Evolutionary conservation across 345 rosid species (phyloP), one percentile per base, ranked within the genome.

Genomic region (Pistacia vera): DNA sequence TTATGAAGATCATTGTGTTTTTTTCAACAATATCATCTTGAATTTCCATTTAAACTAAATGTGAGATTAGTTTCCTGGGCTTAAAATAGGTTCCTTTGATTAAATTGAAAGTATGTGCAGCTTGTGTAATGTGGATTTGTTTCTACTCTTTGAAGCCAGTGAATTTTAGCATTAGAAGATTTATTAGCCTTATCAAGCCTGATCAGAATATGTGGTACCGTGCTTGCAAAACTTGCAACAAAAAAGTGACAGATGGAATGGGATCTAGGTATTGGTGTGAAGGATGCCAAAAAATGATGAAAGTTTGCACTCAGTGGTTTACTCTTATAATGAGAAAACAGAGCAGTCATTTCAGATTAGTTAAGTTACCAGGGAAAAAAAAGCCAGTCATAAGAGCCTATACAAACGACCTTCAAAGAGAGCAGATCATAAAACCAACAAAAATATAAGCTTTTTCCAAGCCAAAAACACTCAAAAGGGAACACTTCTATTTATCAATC

Each of bases 211-310:
- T 95, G 97, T 95, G 98, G 98, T 95, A 95, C 78, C 90, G 90
- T n/a, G 98, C 97, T 63, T 95, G 99, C 82, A 95, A 95, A 81
- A 86, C 93, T 20, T 95, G 99, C 84, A 92, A 91, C 87, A 95
- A 91, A 85, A 95, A 95, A 77, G 98, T 95, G 58, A 95, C 96
- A 4, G 98, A 90, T 78, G 92, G 90, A 14, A 55, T 93, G 30
- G 97, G 88, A 73, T 91, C 97, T 66, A 97, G 99, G 44, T 95
- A 88, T 75, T 95, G 98, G 98, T 95, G 99, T 76, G 99, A 95
- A 81, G 94, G 93, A 61, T 95, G 99, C 85, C 98, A 95, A 93
- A 90, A 81, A 93, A 83, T 73, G 94, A 92, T 54, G 88, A 87
- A 38, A n/a, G n/a, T n/a, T n/a, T n/a, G n/a, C n/a, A n/a, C n/a